These are phyloP conservation scores for Giardia muris DNA, from an alignment of 208 protist species.

Conservation along the genomic window DNA sequence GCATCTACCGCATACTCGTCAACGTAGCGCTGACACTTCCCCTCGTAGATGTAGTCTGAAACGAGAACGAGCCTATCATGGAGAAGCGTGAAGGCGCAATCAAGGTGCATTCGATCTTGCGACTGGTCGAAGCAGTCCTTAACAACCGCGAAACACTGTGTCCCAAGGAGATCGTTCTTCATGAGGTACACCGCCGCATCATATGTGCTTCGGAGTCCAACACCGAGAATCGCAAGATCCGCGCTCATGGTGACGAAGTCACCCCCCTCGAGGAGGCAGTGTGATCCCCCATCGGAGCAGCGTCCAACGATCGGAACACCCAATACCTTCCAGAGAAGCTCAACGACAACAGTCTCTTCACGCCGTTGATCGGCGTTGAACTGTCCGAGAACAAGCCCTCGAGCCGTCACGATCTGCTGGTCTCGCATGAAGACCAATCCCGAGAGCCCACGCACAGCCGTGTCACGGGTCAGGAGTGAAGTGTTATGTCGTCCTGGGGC, in stretches of 20 bases:
- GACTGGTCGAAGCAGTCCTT: conserved; percentile 46
- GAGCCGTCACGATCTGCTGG: conserved; percentile 57
- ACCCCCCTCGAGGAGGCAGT: conserved; percentile 55
- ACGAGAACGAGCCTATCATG: conserved; percentile 40
- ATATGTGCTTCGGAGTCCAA: conserved; percentile 54
- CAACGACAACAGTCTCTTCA: conserved; percentile 51
- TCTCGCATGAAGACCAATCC: conserved; percentile 60
- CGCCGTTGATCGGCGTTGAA: conserved; percentile 47
- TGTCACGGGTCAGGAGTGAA: not conserved
- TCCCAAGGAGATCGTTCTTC: conserved; percentile 59
- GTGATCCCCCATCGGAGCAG: conserved; percentile 43
- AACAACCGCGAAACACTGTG: conserved; percentile 52
- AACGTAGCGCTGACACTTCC: conserved; percentile 39
- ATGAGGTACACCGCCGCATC: conserved; percentile 54
- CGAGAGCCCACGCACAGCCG: conserved; percentile 35
- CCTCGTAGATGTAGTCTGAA: conserved; percentile 43
- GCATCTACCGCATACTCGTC: conserved; percentile 41
- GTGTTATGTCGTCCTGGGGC: not conserved
- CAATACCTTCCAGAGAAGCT: conserved; percentile 53
- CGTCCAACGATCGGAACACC: conserved; percentile 52
- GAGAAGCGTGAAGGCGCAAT: conserved; percentile 48
- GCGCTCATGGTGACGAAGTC: conserved; percentile 52
- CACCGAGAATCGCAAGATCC: conserved; percentile 54
- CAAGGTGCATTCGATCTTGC: conserved; percentile 52
- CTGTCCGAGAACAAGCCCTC: conserved; percentile 50